Evolutionary conservation across 2,329 filamentous ascomycete genomes (phyloP).

Genomic region (Curvularia spicifera): DNA sequence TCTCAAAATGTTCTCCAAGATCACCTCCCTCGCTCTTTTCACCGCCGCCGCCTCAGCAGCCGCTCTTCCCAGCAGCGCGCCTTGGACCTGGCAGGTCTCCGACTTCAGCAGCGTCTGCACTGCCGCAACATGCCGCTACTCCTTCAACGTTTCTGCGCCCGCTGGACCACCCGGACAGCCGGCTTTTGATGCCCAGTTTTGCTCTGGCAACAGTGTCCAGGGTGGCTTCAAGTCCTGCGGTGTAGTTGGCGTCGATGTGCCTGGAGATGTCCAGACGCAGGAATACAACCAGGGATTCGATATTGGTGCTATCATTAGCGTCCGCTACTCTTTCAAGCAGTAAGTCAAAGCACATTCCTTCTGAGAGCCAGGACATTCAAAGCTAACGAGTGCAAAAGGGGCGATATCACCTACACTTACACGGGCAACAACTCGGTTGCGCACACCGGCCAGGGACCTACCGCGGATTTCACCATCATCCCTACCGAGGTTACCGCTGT

Average conservation of each 20-base stretch:
- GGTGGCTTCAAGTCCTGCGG: conserved; percentile 24
- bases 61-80: conserved; percentile 1
- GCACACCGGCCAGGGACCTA: neutral
- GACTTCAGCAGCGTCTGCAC: conserved; percentile 29
- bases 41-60: conserved; percentile 14
- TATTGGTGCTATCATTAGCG: conserved; percentile 17
- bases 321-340: conserved; percentile 25
- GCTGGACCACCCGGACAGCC: conserved; percentile 22
- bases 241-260: conserved; percentile 17
- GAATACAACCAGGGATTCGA: conserved; percentile 23
- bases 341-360: conserved; percentile 6
- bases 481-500: conserved; percentile 18
- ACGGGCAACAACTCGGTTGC: conserved; percentile 5
- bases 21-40: conserved; percentile 17
- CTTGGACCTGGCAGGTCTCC: conserved; percentile 28
- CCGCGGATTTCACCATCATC: conserved; percentile 11
- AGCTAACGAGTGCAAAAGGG: neutral
- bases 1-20: conserved; percentile 22
- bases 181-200: conserved; percentile 23
- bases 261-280: conserved; percentile 19
- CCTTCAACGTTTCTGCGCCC: conserved; percentile 24
- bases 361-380: neutral
- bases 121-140: conserved; percentile 31
- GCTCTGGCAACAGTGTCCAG: conserved; percentile 22
- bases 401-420: conserved; percentile 9